Percentiles rank a stretch among this genome's conserved stretches.
phyloP scores from a whole-genome alignment of 495 filamentous ascomycete genomes.

The Astrocystis sublimbata region DNA sequence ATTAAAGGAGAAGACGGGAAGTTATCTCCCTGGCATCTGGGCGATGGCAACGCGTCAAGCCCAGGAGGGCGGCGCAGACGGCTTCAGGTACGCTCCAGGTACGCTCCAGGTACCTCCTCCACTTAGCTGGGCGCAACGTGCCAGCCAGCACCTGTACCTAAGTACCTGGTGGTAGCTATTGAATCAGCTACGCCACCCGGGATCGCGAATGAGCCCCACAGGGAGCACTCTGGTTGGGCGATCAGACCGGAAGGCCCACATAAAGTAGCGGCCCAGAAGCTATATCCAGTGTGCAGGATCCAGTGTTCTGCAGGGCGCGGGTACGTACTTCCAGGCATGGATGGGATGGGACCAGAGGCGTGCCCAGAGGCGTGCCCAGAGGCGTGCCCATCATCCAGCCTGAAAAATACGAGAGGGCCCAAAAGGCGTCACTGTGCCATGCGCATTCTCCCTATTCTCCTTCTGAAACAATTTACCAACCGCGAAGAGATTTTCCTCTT shows the following conservation, averaged over 20 bases:
- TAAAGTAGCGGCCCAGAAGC: background rate
- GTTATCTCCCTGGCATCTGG: background rate
- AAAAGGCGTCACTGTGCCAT: conserved; percentile 20
- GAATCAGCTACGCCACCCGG: conserved; percentile 11
- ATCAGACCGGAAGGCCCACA: background rate
- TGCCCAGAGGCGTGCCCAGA: no score
- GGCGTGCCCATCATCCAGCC: conserved; percentile 31
- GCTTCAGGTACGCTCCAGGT: no score
- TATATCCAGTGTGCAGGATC: background rate
- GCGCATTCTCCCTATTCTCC: conserved; percentile 25
- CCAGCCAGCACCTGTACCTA: background rate
- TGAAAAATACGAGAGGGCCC: conserved; percentile 33
- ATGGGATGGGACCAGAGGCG: no score
- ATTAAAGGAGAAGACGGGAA: background rate
- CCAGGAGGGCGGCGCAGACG: no score
- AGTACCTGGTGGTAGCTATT: background rate
- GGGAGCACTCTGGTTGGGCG: conserved; percentile 3
- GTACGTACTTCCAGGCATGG: conserved; percentile 16
- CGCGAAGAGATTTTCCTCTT: conserved; percentile 22
- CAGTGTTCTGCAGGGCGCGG: no score
- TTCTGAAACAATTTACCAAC: conserved; percentile 26
- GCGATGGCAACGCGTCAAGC: no score
- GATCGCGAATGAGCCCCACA: background rate
- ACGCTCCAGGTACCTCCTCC: no score
- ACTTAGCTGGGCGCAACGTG: background rate